Evolutionary conservation across 805 yeast species (phyloP), one percentile per base, ranked within the genome.

Genomic region (Debaryomyces tyrocola): DNA sequence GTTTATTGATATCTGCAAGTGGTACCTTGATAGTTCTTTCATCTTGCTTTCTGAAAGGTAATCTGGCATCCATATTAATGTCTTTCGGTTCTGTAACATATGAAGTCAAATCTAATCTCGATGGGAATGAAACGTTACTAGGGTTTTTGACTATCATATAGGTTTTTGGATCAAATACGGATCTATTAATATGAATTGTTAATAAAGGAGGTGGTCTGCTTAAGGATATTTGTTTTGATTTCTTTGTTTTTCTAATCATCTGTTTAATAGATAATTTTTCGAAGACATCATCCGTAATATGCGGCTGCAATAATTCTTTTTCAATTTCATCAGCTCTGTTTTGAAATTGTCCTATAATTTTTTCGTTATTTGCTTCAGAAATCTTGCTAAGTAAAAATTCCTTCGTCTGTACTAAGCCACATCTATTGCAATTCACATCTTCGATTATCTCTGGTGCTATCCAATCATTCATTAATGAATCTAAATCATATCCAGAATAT

Each of bases 391-490:
- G 46, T 21, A 83, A 39, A 51, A 76, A 82, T n/a, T 73, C 75
- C 43, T 66, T 68, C 10, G 87, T 84, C 48, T 83, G 83, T 24
- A 65, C 64, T 53, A 92, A 73, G 2, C 95, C 92, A 72, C 98
- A 92, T 57, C 98, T 77, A 59, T 91, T 90, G 71, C 99, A 92
- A 65, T 90, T 92, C 33, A 92, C 99, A 39, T 90, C 96, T 54
- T 89, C 91, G 48, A 92, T 90, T 18, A 87, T 80, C 61, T 92
- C 99, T 34, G 91, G 88, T 46, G 80, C 76, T 5, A 75, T 80
- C 89, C 90, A 88, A 37, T 82, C 80, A 39, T 76, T 70, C 50
- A 88, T 64, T 44, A 87, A 70, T 14, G 77, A 81, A 4, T 77
- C 64, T 45, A 87, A 66, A 10, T 59, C 58, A 41, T 61, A 67